Evolutionary conservation across 164 flowering plant species (phyloP), one percentile per base, ranked within the genome.

Genomic region (Berberis vulgaris): DNA sequence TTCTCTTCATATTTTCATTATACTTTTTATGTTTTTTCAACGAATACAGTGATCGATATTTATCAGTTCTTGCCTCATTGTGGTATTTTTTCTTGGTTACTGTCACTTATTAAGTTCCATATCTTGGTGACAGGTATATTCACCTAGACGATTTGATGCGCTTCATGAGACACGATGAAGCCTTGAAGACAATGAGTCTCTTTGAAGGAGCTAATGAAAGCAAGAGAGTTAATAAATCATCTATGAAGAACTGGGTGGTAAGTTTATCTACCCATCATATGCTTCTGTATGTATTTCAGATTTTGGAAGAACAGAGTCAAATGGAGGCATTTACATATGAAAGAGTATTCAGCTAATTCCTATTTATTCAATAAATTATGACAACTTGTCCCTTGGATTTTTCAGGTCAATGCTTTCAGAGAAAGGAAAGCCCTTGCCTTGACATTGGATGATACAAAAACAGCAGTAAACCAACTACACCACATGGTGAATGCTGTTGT

Each of bases 401-500:
- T 70, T 13, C 70, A 86, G 91, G 82, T 86, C 44, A 74, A 72
- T 60, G 85, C 78, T 44, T 81, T 86, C 69, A 79, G 77, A 67
- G 91, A 86, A 65, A 73, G 91, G 70, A 78, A 78, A 61, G 84
- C 84, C 1, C 86, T 86, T 44, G 84, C 88, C 44, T 71, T 82
- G 66, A 79, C 91, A 40, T 78, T 86, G 3, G 81, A 84, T 55
- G 91, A 86, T 58, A 86, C 91, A 10, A 82, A 86, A 69, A 86
- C 91, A 54, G 85, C 91, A 3, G 88, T 86, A 47, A 80, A 86
- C 64, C 78, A 77, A 62, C 84, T 86, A 54, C 91, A 86, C 63
- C 77, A 69, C 26, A 72, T 84, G 77, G 56, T 84, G 64, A 81
- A 77, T 63, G 45, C 76, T 50, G 52, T 78, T 1, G 77, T 84